A percentile compares a stretch with the other conserved stretches of the same genome.
Evolutionary conservation across 306 rosid genomes (phyloP).

Genomic region (Corylus avellana): DNA sequence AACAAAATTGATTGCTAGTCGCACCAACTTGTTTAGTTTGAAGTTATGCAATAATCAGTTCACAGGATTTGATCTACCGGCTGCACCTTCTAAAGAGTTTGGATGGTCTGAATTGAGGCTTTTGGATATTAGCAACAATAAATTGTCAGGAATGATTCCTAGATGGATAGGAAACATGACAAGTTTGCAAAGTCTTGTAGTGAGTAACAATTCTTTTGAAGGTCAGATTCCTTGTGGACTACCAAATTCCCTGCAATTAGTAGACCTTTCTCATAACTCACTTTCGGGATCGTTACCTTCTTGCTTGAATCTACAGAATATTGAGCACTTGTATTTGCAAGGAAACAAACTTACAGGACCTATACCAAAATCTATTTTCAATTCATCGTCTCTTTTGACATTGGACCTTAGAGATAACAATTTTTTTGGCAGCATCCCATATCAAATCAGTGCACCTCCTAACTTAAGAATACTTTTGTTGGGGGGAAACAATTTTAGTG

Average conservation of each 20-base stretch:
- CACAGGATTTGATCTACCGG: neutral
- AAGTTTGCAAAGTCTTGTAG: neutral
- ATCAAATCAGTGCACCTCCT: neutral
- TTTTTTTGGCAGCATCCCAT: neutral
- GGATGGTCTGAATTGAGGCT: rapidly evolving
- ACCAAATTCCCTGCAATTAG: rapidly evolving
- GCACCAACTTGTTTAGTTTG: rapidly evolving
- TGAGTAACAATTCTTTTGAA: neutral
- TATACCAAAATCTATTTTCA: neutral
- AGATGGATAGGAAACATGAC: neutral
- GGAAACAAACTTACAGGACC: neutral
- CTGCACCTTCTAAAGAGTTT: neutral
- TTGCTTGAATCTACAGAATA: neutral
- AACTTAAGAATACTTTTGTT: slow-evolving; percentile 2
- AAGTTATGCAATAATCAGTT: neutral
- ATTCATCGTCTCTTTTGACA: neutral
- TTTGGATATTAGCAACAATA: too few relatives aligned
- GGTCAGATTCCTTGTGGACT: neutral
- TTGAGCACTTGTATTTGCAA: neutral
- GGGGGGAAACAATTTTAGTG: neutral
- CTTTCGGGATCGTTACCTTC: slow-evolving; percentile 14
- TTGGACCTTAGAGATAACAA: slow-evolving; percentile 1
- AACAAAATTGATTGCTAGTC: neutral
- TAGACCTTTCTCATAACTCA: slow-evolving; percentile 10
- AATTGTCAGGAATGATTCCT: neutral